Evolutionary conservation across 23 red algal species (phyloP).

Genomic region (Gracilaria gracilis): DNA sequence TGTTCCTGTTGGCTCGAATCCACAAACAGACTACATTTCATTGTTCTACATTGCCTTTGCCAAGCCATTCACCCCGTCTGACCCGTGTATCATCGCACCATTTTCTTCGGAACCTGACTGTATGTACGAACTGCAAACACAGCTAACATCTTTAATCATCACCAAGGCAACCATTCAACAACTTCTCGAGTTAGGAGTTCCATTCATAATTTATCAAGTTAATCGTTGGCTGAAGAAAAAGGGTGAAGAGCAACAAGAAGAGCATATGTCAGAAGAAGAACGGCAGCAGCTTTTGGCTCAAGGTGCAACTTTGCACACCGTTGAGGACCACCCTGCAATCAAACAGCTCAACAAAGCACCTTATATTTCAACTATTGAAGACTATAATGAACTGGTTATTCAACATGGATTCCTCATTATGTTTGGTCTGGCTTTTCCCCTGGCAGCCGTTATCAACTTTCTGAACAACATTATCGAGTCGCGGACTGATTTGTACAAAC

Average conservation of each 20-base stretch:
- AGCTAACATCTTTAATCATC: conserved; percentile 59
- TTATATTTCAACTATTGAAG: conserved; percentile 59
- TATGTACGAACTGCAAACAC: conserved; percentile 62
- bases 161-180: conserved; percentile 81
- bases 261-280: conserved; percentile 28
- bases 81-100: conserved; percentile 43
- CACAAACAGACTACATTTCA: conserved; percentile 61
- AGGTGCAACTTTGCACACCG: conserved; percentile 24
- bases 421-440: conserved; percentile 74
- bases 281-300: conserved; percentile 33
- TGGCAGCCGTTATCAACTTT: conserved; percentile 66
- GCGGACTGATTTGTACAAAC: conserved; percentile 76
- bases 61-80: conserved; percentile 62
- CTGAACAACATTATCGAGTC: conserved; percentile 73
- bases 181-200: conserved; percentile 65
- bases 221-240: conserved; percentile 34
- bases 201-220: conserved; percentile 42
- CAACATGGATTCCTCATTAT: conserved; percentile 71
- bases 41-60: conserved; percentile 80
- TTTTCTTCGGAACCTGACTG: conserved; percentile 63
- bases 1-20: background rate
- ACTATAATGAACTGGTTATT: conserved; percentile 80
- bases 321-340: conserved; percentile 15
- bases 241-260: conserved; percentile 14
- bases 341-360: conserved; percentile 50